Percentiles rank a stretch among this genome's conserved stretches.
These are phyloP conservation scores for Euphrasia arctica DNA, from an alignment of 305 asterid species.

Conservation along the genomic window DNA sequence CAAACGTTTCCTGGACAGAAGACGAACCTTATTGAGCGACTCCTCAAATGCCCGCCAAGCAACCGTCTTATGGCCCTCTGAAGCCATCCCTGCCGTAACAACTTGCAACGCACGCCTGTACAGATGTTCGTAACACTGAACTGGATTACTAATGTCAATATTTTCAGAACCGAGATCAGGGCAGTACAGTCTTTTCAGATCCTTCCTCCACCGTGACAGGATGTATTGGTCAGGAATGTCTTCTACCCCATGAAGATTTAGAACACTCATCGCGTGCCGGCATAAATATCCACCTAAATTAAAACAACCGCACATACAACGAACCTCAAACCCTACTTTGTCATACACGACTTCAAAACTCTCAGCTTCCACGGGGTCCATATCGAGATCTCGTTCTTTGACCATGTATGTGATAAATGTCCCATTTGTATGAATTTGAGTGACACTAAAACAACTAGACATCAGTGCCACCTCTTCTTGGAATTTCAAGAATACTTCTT, in stretches of 20 bases:
- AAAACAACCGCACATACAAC: slow-evolving; percentile 75
- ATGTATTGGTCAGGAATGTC: slow-evolving; percentile 64
- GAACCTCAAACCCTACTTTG: slow-evolving; percentile 58
- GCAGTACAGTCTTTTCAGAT: slow-evolving; percentile 51
- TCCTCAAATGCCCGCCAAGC: slow-evolving; percentile 80
- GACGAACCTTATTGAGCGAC: slow-evolving; percentile 65
- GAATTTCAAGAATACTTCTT: slow-evolving; percentile 58
- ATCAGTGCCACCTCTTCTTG: slow-evolving; percentile 59
- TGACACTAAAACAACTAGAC: slow-evolving; percentile 48
- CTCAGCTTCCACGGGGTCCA: slow-evolving; percentile 32
- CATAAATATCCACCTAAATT: slow-evolving; percentile 69
- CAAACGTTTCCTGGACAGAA: slow-evolving; percentile 46
- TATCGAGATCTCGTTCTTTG: slow-evolving; percentile 48
- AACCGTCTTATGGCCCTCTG: slow-evolving; percentile 61
- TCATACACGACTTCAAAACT: slow-evolving; percentile 66
- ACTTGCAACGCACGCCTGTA: slow-evolving; percentile 73
- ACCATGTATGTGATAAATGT: slow-evolving; percentile 53
- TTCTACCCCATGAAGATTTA: slow-evolving; percentile 48
- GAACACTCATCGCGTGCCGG: slow-evolving; percentile 62
- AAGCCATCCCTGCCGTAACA: slow-evolving; percentile 62
- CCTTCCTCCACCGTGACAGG: slow-evolving; percentile 81
- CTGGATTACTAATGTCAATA: slow-evolving; percentile 59
- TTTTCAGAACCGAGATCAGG: slow-evolving; percentile 48
- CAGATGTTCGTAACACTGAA: slow-evolving; percentile 70
- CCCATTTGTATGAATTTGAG: slow-evolving; percentile 63